Evolutionary conservation across 805 yeast species (phyloP).

Genomic region (Myxozyma udenii): DNA sequence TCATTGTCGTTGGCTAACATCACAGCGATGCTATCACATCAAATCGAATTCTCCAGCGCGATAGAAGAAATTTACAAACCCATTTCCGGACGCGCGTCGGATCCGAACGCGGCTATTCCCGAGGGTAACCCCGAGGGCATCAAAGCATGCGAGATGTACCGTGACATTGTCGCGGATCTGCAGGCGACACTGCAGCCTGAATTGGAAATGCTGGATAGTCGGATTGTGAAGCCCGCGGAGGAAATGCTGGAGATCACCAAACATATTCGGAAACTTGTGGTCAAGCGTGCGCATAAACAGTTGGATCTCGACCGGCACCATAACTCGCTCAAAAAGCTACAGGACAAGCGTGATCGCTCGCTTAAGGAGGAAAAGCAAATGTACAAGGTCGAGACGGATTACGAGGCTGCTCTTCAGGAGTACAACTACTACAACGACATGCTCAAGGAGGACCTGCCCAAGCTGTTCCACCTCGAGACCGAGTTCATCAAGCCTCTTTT

Average conservation of each 20-base stretch:
- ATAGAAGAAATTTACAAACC: conserved; percentile 96
- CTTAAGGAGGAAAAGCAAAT: conserved; percentile 87
- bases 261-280: conserved; percentile 85
- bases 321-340: conserved; percentile 64
- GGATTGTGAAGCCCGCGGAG: conserved; percentile 88
- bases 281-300: conserved; percentile 93
- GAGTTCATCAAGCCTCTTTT: conserved; percentile 91
- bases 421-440: conserved; percentile 93
- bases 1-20: neutral
- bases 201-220: conserved; percentile 82
- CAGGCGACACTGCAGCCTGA: conserved; percentile 88
- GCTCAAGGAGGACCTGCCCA: conserved; percentile 86
- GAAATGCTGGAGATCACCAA: conserved; percentile 80
- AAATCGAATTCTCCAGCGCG: conserved; percentile 90
- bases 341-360: conserved; percentile 76
- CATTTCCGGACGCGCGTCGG: conserved; percentile 85
- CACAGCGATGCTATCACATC: conserved; percentile 72
- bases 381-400: conserved; percentile 85
- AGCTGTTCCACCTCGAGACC: conserved; percentile 80
- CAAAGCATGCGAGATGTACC: conserved; percentile 86
- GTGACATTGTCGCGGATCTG: conserved; percentile 80
- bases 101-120: conserved; percentile 78
- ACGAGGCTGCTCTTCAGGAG: conserved; percentile 89
- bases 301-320: conserved; percentile 86
- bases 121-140: conserved; percentile 98